These are phyloP conservation scores for Dentipellis sp. DNA, from an alignment of 768 basidiomycete species.

Conservation along the genomic window DNA sequence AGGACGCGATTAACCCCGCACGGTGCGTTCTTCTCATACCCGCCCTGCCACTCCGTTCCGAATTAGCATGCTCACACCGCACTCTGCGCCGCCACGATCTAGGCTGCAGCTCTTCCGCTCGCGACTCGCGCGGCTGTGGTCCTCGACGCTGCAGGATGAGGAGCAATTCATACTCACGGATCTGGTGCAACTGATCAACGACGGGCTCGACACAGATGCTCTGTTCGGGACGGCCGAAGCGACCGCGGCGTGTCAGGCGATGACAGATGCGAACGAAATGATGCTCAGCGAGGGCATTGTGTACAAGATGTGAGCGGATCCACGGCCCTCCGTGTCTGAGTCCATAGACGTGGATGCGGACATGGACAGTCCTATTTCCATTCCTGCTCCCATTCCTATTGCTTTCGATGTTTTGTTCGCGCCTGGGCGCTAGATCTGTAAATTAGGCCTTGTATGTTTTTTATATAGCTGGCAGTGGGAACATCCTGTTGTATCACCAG, in stretches of 20 bases:
- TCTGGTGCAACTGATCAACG: slow-evolving; percentile 68
- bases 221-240: slow-evolving; percentile 83
- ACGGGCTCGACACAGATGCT: slow-evolving; percentile 53
- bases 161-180: slow-evolving; percentile 68
- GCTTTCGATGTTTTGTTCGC: not conserved
- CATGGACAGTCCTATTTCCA: not conserved
- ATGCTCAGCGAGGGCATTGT: slow-evolving; percentile 85
- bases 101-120: slow-evolving; percentile 78
- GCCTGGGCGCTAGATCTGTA: not conserved
- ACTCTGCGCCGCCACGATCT: not conserved
- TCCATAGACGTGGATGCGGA: not conserved
- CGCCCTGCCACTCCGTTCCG: not conserved
- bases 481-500: not conserved
- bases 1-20: slow-evolving; percentile 41
- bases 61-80: not conserved
- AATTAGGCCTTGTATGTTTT: not conserved
- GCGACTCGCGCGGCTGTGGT: slow-evolving; percentile 64
- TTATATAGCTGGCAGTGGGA: not conserved
- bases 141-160: slow-evolving; percentile 57
- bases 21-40: slow-evolving; percentile 37
- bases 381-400: not conserved
- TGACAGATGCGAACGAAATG: slow-evolving; percentile 75
- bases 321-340: not conserved
- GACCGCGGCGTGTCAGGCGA: slow-evolving; percentile 55
- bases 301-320: slow-evolving; percentile 59